Conservation (phyloP, 768 basidiomycete species). For the Tephrocybe sp. region DNA sequence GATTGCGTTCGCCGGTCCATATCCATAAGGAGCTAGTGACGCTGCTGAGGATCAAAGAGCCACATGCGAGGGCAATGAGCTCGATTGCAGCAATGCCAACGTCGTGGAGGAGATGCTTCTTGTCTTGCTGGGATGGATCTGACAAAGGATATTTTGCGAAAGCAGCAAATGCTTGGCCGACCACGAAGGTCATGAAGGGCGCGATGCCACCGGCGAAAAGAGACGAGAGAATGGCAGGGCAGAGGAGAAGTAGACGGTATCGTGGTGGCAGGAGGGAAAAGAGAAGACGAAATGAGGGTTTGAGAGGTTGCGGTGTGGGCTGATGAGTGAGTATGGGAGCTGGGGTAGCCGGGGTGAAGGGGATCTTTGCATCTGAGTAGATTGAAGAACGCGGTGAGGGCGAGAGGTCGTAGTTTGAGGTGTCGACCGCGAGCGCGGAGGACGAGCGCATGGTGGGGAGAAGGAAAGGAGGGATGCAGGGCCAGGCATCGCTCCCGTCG, state of each 20-base stretch:
- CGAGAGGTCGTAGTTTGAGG: constrained; percentile 16
- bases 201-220: constrained; percentile 66
- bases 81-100: constrained; percentile 63
- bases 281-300: constrained; percentile 37
- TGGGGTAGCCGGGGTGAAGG: constrained; percentile 4
- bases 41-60: constrained; percentile 69
- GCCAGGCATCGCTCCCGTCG: neutral
- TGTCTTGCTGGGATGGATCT: constrained; percentile 34
- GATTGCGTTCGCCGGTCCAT: constrained; percentile 79
- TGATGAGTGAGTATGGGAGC: neutral
- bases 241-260: constrained; percentile 54
- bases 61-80: constrained; percentile 63
- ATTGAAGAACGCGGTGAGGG: constrained; percentile 17
- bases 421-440: constrained; percentile 21
- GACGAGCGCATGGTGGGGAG: constrained; percentile 16
- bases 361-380: constrained; percentile 14
- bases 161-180: constrained; percentile 73
- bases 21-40: constrained; percentile 83
- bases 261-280: constrained; percentile 63
- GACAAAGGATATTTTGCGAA: constrained; percentile 57
- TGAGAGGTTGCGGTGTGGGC: constrained; percentile 6
- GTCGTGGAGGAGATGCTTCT: constrained; percentile 50
- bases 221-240: constrained; percentile 68
- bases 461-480: constrained; percentile 6
- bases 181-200: constrained; percentile 83